A percentile compares a stretch with the other conserved stretches of the same genome.
phyloP scores from a whole-genome alignment of 192 early-diverging fungal species.

The Oehlia diaphana region DNA sequence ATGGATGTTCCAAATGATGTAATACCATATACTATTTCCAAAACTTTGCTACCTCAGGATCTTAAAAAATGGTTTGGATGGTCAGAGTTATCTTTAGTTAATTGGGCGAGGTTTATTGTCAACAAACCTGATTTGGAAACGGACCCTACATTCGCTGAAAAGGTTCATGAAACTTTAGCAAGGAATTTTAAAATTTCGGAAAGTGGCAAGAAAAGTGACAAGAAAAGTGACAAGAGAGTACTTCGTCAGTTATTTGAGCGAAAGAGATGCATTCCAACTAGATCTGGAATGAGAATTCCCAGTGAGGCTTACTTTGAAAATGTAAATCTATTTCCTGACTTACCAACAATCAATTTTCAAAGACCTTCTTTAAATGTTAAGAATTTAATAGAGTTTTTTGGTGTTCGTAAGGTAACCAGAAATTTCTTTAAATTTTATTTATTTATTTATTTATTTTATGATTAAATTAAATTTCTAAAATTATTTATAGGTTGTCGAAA shows the following conservation, averaged over 20 bases:
- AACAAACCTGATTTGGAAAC: constrained; percentile 23
- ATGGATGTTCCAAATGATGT: not conserved
- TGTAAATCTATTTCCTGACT: constrained; percentile 81
- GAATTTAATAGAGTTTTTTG: constrained; percentile 65
- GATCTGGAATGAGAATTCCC: constrained; percentile 65
- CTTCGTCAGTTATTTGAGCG: constrained; percentile 33
- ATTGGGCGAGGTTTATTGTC: constrained; percentile 8
- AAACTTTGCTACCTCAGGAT: not conserved
- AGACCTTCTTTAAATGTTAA: constrained; percentile 31
- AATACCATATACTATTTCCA: constrained; percentile 8
- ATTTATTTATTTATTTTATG: not conserved
- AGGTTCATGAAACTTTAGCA: constrained; percentile 56
- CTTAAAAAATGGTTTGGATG: constrained; percentile 6
- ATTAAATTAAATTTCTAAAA: not conserved
- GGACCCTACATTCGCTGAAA: constrained; percentile 64
- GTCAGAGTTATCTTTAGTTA: not conserved
- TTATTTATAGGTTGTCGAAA: constrained; percentile 64
- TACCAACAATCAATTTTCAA: constrained; percentile 68
- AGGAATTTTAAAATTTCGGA: constrained; percentile 45
- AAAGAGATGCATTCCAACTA: constrained; percentile 72
- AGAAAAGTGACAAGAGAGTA: constrained; percentile 34
- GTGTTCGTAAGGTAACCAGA: constrained; percentile 70
- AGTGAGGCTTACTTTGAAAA: constrained; percentile 73
- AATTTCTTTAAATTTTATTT: not conserved
- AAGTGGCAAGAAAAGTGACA: constrained; percentile 34